phyloP scores from a whole-genome alignment of 805 yeast genomes.

The Teunomyces lycoperdinae region DNA sequence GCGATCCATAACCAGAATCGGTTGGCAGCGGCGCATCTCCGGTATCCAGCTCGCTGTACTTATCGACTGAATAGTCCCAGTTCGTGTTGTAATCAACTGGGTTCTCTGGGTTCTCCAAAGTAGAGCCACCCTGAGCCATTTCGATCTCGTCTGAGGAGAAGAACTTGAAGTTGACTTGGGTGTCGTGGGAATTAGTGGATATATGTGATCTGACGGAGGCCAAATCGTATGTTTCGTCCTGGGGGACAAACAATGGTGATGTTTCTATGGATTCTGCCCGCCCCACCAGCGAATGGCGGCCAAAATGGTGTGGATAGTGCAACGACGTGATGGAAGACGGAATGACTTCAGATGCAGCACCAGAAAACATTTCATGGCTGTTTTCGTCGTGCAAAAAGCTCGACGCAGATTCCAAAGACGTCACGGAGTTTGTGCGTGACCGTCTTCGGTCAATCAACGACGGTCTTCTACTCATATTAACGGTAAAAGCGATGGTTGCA shows the following conservation, averaged over 20 bases:
- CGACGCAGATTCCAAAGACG: constrained; percentile 28
- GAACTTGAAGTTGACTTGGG: constrained; percentile 60
- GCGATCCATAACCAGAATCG: constrained; percentile 25
- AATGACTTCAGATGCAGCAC: constrained; percentile 71
- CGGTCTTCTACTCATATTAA: constrained; percentile 1
- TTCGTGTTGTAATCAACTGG: constrained; percentile 70
- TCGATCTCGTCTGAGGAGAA: constrained; percentile 83
- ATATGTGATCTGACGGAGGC: constrained; percentile 32
- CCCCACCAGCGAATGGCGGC: constrained; percentile 4
- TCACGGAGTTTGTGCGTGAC: constrained; percentile 32
- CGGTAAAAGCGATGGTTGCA: not conserved
- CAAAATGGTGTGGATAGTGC: constrained; percentile 63
- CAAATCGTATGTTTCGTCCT: constrained; percentile 26
- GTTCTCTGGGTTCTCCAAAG: constrained; percentile 55
- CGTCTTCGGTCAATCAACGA: constrained; percentile 17
- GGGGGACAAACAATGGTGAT: constrained; percentile 33
- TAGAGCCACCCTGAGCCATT: constrained; percentile 84
- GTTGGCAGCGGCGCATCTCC: constrained; percentile 3
- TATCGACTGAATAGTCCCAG: constrained; percentile 65
- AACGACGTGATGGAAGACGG: constrained; percentile 78
- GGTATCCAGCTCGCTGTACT: constrained; percentile 28
- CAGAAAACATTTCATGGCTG: constrained; percentile 69
- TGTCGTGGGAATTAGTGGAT: constrained; percentile 37
- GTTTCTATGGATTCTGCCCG: constrained; percentile 22
- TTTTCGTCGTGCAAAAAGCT: constrained; percentile 50